Conservation (phyloP, 1,139 yeast genomes). For the Suhomyces chickasaworum region DNA sequence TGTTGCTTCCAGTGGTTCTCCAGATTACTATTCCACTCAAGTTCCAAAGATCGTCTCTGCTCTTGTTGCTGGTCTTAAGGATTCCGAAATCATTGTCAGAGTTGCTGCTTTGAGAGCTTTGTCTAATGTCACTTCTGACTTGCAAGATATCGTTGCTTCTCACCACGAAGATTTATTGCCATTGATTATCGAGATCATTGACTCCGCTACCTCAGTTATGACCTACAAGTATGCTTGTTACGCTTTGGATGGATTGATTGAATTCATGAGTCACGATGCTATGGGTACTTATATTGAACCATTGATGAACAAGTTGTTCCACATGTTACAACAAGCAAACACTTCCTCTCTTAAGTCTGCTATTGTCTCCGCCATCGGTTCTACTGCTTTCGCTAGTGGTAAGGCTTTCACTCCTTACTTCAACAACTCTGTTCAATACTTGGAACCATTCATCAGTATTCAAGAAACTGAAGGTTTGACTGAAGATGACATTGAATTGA, state of each 20-base stretch:
- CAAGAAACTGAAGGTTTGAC: slow-evolving; percentile 72
- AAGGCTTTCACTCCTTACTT: slow-evolving; percentile 84
- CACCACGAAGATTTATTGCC: slow-evolving; percentile 84
- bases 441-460: slow-evolving; percentile 76
- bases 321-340: slow-evolving; percentile 70
- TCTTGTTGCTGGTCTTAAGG: slow-evolving; percentile 75
- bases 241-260: slow-evolving; percentile 90
- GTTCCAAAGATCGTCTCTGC: slow-evolving; percentile 72
- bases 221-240: slow-evolving; percentile 89
- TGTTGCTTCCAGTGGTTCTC: slow-evolving; percentile 88
- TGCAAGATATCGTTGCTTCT: slow-evolving; percentile 81
- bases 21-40: slow-evolving; percentile 83
- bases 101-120: slow-evolving; percentile 86
- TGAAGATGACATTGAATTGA: slow-evolving; percentile 79
- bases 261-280: slow-evolving; percentile 87
- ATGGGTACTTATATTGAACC: slow-evolving; percentile 81
- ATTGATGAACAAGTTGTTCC: slow-evolving; percentile 85
- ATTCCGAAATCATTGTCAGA: slow-evolving; percentile 73
- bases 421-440: slow-evolving; percentile 71
- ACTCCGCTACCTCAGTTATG: slow-evolving; percentile 78
- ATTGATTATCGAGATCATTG: slow-evolving; percentile 82
- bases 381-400: slow-evolving; percentile 96
- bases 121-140: slow-evolving; percentile 75
- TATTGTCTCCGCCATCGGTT: slow-evolving; percentile 94
- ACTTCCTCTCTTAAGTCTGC: slow-evolving; percentile 75